phyloP scores from a whole-genome alignment of 169 alveolate genomes.

The Theileria annulata region DNA sequence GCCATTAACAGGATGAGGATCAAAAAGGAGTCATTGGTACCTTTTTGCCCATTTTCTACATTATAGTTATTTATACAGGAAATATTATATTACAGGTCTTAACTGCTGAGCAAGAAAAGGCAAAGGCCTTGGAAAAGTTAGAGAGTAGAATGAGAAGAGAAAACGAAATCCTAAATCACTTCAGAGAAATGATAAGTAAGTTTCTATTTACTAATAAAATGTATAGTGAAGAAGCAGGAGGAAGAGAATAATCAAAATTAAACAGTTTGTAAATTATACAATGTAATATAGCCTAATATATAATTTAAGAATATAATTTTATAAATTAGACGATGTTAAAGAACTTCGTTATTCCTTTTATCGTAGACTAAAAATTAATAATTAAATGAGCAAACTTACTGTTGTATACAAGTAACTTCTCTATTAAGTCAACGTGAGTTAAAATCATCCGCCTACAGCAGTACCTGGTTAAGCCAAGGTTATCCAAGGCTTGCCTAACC shows the following conservation, averaged over 20 bases:
- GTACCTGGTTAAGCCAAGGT: conserved; percentile 87
- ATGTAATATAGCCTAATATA: background rate
- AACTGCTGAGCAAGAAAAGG: conserved; percentile 82
- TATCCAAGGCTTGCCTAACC: conserved; percentile 91
- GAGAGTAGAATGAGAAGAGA: conserved; percentile 79
- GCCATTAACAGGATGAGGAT: conserved; percentile 33
- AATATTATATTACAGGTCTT: conserved; percentile 46
- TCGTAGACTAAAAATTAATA: conserved; percentile 52
- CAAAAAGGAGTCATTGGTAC: conserved; percentile 43
- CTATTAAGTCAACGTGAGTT: conserved; percentile 98
- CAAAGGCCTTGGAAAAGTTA: conserved; percentile 78
- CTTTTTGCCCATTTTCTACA: conserved; percentile 74
- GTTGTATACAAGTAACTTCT: conserved; percentile 95
- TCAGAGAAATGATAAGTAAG: conserved; percentile 73
- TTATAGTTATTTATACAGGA: too few relatives aligned
- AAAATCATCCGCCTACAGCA: conserved; percentile 94
- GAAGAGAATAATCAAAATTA: conserved; percentile 52
- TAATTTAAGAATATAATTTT: background rate
- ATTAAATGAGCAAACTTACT: conserved; percentile 60
- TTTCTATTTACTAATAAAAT: conserved; percentile 11
- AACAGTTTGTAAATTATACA: background rate
- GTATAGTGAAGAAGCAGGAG: conserved; percentile 14
- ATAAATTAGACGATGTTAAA: background rate
- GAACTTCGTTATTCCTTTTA: conserved; percentile 58
- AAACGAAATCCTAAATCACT: conserved; percentile 75